These are phyloP conservation scores for Alternaria longipes DNA, from an alignment of 2,329 filamentous ascomycete species.

Conservation along the genomic window DNA sequence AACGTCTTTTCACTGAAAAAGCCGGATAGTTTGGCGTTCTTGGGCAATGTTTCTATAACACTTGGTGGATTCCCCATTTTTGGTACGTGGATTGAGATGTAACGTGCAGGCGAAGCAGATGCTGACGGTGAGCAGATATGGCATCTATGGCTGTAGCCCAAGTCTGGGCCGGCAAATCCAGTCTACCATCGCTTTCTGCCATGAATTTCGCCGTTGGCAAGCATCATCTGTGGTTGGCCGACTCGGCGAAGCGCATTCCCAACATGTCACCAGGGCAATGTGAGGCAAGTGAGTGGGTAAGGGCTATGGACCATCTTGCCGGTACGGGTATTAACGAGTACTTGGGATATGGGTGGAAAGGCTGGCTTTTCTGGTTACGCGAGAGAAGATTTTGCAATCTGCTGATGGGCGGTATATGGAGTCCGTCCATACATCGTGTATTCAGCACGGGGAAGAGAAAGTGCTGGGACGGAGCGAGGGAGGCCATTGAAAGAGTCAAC, in stretches of 20 bases:
- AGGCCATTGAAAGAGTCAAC: slow-evolving; percentile 47
- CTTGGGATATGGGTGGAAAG: slow-evolving; percentile 54
- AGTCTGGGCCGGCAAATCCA: slow-evolving; percentile 54
- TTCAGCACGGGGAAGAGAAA: slow-evolving; percentile 53
- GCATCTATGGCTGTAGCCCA: slow-evolving; percentile 58
- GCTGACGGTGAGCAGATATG: slow-evolving; percentile 45
- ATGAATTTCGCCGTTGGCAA: slow-evolving; percentile 40
- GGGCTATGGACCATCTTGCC: slow-evolving; percentile 55
- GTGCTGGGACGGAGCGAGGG: slow-evolving; percentile 54
- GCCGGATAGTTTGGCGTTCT: slow-evolving; percentile 57
- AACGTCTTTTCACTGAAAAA: slow-evolving; percentile 58
- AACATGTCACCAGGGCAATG: slow-evolving; percentile 36
- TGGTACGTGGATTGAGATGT: not conserved
- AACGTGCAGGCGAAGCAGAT: not conserved
- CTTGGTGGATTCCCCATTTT: slow-evolving; percentile 43
- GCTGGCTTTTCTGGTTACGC: slow-evolving; percentile 55
- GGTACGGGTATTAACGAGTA: slow-evolving; percentile 54
- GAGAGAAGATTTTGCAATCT: slow-evolving; percentile 53
- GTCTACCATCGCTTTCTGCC: slow-evolving; percentile 47
- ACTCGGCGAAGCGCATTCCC: slow-evolving; percentile 48
- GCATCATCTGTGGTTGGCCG: slow-evolving; percentile 37
- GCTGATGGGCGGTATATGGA: slow-evolving; percentile 53
- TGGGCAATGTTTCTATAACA: slow-evolving; percentile 50
- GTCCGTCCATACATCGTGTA: slow-evolving; percentile 54
- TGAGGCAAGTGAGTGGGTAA: slow-evolving; percentile 44